phyloP scores from a whole-genome alignment of 768 basidiomycete species.

The Heimioporus sp. region DNA sequence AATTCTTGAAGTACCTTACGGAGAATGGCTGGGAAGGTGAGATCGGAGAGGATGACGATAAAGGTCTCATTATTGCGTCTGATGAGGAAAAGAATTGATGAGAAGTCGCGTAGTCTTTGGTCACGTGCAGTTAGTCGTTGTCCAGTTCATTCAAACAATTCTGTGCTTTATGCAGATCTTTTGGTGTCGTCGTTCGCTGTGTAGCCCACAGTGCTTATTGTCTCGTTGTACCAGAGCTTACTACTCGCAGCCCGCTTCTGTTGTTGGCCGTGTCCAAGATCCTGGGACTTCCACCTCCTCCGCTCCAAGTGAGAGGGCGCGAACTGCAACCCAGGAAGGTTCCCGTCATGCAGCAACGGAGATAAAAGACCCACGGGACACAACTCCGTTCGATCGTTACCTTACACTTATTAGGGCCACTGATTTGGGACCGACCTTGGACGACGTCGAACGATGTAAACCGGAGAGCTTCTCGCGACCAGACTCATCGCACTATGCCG shows the following conservation, averaged over 20 bases:
- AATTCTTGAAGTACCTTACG: slow-evolving; percentile 56
- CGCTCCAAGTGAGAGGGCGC: neutral
- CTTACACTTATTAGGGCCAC: slow-evolving; percentile 51
- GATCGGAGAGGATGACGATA: slow-evolving; percentile 54
- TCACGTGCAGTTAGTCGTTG: neutral
- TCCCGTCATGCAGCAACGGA: neutral
- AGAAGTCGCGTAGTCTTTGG: neutral
- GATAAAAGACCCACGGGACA: slow-evolving; percentile 32
- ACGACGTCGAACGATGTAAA: slow-evolving; percentile 60
- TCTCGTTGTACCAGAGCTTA: slow-evolving; percentile 16
- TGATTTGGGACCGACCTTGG: slow-evolving; percentile 48
- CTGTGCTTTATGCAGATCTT: slow-evolving; percentile 21
- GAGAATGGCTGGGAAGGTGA: slow-evolving; percentile 66
- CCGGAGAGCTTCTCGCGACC: slow-evolving; percentile 41
- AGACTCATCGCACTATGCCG: slow-evolving; percentile 46
- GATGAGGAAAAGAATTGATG: slow-evolving; percentile 14
- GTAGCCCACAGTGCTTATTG: slow-evolving; percentile 11
- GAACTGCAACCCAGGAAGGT: slow-evolving; percentile 1
- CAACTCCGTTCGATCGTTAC: slow-evolving; percentile 52
- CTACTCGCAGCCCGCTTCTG: slow-evolving; percentile 25
- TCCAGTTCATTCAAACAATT: neutral
- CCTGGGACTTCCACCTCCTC: slow-evolving; percentile 5
- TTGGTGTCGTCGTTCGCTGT: slow-evolving; percentile 16
- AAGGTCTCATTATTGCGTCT: slow-evolving; percentile 21
- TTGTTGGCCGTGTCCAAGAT: slow-evolving; percentile 4